These are phyloP conservation scores for Colletotrichum shisoi DNA, from an alignment of 2,329 filamentous ascomycete genomes.

Conservation along the genomic window DNA sequence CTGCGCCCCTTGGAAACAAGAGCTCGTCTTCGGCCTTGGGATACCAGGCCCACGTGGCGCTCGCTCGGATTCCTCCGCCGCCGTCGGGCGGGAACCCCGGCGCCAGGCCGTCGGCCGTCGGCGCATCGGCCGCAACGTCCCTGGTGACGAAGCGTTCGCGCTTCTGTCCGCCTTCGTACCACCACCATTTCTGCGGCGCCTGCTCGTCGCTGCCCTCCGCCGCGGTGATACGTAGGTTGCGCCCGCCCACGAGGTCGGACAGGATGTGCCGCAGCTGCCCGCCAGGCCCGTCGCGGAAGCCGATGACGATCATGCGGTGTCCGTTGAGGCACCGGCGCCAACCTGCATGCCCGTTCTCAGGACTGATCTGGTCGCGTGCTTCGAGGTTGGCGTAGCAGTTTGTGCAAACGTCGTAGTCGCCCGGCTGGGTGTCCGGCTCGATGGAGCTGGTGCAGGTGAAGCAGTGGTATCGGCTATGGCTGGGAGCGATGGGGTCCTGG, in stretches of 20 bases:
- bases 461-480: constrained; percentile 79
- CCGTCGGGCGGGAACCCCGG: constrained; percentile 75
- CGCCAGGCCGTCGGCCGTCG: constrained; percentile 45
- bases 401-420: constrained; percentile 88
- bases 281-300: constrained; percentile 73
- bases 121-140: constrained; percentile 59
- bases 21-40: constrained; percentile 77
- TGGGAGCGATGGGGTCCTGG: constrained; percentile 73
- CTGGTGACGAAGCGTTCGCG: constrained; percentile 59
- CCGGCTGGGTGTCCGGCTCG: constrained; percentile 57
- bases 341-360: constrained; percentile 78
- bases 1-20: constrained; percentile 81
- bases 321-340: constrained; percentile 84
- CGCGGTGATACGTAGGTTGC: constrained; percentile 69
- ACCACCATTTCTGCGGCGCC: constrained; percentile 60
- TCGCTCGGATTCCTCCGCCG: constrained; percentile 69
- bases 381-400: constrained; percentile 78
- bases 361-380: constrained; percentile 68
- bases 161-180: constrained; percentile 54
- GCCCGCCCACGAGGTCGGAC: constrained; percentile 79
- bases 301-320: constrained; percentile 84
- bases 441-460: constrained; percentile 70
- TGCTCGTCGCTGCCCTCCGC: constrained; percentile 46
- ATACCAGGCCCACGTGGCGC: constrained; percentile 81
- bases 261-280: constrained; percentile 74